Evolutionary conservation across 441 rosid species (phyloP).

Genomic region (Omphalea diandra): DNA sequence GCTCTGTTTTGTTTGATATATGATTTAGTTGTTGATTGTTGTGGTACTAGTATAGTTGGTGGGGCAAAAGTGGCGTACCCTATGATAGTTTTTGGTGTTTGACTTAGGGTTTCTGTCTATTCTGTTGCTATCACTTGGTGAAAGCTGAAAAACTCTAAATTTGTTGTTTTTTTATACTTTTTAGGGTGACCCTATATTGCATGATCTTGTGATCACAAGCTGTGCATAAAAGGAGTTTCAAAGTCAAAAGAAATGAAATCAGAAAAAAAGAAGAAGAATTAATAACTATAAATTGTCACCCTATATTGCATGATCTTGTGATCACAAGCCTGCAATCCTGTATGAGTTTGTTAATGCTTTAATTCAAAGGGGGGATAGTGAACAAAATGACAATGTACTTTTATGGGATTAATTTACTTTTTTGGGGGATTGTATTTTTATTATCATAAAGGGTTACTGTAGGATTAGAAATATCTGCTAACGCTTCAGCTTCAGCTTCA

Average conservation of each 20-base stretch:
- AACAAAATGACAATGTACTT: too few relatives aligned
- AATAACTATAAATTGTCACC: not conserved
- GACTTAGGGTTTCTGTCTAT: not conserved
- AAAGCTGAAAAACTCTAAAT: not conserved
- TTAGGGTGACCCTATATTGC: not conserved
- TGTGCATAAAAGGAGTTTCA: not conserved
- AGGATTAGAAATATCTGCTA: not conserved
- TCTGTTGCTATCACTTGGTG: not conserved
- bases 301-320: not conserved
- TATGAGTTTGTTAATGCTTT: too few relatives aligned
- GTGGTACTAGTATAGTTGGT: constrained; percentile 1
- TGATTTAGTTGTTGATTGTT: constrained; percentile 14
- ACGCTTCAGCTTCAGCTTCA: not conserved
- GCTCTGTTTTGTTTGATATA: constrained; percentile 9
- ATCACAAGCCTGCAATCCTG: not conserved
- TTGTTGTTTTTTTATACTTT: not conserved
- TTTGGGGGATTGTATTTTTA: too few relatives aligned
- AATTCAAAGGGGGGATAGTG: too few relatives aligned
- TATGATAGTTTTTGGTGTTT: not conserved
- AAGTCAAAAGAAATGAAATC: too few relatives aligned
- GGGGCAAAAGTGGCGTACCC: not conserved
- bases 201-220: not conserved
- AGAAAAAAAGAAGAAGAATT: not conserved
- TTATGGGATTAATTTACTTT: too few relatives aligned
- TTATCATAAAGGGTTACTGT: not conserved